A percentile compares a stretch with the other conserved stretches of the same genome.
Evolutionary conservation across 805 yeast species (phyloP).

Genomic region (Yarrowia sp.): DNA sequence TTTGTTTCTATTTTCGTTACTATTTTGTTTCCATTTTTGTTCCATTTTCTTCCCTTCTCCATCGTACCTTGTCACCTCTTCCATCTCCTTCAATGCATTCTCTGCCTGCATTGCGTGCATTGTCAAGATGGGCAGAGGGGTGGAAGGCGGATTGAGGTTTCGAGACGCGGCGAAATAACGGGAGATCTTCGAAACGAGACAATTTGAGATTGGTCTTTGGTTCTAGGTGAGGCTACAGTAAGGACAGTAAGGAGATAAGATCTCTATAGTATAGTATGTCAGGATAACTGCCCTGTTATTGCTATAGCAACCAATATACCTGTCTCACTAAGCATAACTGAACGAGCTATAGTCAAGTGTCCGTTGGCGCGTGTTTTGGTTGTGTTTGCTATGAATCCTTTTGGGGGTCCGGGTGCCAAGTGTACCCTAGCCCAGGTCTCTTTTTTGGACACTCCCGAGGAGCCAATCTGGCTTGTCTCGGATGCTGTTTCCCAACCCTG

Average conservation of each 20-base stretch:
- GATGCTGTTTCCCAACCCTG: neutral
- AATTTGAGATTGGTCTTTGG: too few relatives aligned
- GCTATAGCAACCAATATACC: too few relatives aligned
- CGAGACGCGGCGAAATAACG: neutral
- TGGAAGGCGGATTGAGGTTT: neutral
- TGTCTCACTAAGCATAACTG: too few relatives aligned
- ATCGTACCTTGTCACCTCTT: neutral
- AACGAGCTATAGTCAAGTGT: too few relatives aligned
- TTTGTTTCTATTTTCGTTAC: too few relatives aligned
- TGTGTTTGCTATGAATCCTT: neutral
- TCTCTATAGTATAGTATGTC: too few relatives aligned
- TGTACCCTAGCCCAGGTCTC: slow-evolving; percentile 1
- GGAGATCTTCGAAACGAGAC: neutral
- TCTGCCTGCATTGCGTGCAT: neutral
- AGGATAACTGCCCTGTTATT: too few relatives aligned
- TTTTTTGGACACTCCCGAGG: neutral
- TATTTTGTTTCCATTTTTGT: too few relatives aligned
- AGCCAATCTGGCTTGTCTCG: neutral
- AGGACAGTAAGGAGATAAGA: too few relatives aligned
- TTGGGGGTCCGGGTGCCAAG: neutral
- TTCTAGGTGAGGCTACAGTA: too few relatives aligned
- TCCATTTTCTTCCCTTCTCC: too few relatives aligned
- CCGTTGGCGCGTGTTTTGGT: too few relatives aligned
- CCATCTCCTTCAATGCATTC: neutral
- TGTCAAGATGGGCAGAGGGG: neutral